These are phyloP conservation scores for Naganishia vishniacii DNA, from an alignment of 768 basidiomycete species.

Conservation along the genomic window DNA sequence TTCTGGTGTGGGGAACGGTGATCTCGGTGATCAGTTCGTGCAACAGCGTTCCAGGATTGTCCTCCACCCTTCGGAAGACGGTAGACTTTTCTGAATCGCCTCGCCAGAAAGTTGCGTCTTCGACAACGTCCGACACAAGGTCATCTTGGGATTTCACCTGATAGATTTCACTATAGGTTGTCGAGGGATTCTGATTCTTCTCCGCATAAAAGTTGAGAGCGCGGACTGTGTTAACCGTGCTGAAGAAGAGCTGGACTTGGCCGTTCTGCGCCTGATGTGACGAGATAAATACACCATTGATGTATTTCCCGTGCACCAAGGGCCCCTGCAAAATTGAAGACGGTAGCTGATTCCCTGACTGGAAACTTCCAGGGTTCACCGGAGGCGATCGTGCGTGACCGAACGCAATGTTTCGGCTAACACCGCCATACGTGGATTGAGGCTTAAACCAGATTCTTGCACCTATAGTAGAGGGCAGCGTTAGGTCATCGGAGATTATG, in stretches of 20 bases:
- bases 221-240: slow-evolving; percentile 14
- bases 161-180: slow-evolving; percentile 2
- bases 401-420: slow-evolving; percentile 7
- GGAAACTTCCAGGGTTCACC: slow-evolving; percentile 1
- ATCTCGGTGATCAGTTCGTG: slow-evolving; percentile 73
- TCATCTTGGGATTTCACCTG: neutral
- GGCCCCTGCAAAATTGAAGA: slow-evolving; percentile 4
- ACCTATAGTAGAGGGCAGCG: neutral
- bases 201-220: slow-evolving; percentile 18
- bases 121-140: slow-evolving; percentile 10
- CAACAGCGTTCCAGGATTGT: slow-evolving; percentile 5
- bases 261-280: slow-evolving; percentile 4
- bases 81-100: slow-evolving; percentile 11
- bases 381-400: slow-evolving; percentile 14
- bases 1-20: slow-evolving; percentile 62
- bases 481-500: neutral
- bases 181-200: slow-evolving; percentile 14
- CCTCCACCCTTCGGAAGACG: slow-evolving; percentile 3
- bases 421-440: slow-evolving; percentile 10
- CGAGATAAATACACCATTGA: slow-evolving; percentile 12
- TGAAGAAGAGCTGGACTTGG: slow-evolving; percentile 12
- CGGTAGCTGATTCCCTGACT: slow-evolving; percentile 10
- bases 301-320: slow-evolving; percentile 12
- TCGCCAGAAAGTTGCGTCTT: slow-evolving; percentile 8
- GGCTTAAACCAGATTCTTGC: slow-evolving; percentile 11